phyloP scores from a whole-genome alignment of 345 rosid genomes.

The Brassica cretica region DNA sequence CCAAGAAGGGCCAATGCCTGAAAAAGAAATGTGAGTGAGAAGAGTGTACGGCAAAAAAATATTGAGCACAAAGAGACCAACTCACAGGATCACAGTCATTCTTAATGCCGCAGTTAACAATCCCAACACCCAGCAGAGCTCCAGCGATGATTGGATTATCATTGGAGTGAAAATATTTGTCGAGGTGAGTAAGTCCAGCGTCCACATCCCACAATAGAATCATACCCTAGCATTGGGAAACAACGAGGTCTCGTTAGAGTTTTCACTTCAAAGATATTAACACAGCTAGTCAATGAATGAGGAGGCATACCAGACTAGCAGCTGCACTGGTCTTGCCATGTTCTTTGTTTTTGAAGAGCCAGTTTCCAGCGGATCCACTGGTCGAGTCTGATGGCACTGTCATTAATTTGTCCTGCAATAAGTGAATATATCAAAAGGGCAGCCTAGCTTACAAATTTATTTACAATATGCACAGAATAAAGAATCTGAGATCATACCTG shows the following conservation, averaged over 20 bases:
- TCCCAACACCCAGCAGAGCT: constrained; percentile 91
- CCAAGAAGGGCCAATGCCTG: constrained; percentile 88
- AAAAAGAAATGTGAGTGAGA: constrained; percentile 34
- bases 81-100: constrained; percentile 95
- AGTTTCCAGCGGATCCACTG: constrained; percentile 68
- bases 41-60: constrained; percentile 1
- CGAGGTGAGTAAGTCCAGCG: constrained; percentile 85
- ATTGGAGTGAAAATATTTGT: constrained; percentile 82
- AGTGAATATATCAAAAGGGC: constrained; percentile 12
- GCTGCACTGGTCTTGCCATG: constrained; percentile 97
- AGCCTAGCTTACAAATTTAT: not conserved
- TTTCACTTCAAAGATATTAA: not conserved
- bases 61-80: constrained; percentile 12
- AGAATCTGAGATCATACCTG: constrained; percentile 56
- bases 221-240: constrained; percentile 64
- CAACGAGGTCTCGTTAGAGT: constrained; percentile 1
- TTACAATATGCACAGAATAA: not conserved
- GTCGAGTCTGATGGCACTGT: constrained; percentile 75
- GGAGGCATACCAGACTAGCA: constrained; percentile 77
- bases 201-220: constrained; percentile 94
- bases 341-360: constrained; percentile 98
- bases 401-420: constrained; percentile 81
- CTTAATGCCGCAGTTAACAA: constrained; percentile 78
- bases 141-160: constrained; percentile 88
- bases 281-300: not conserved